phyloP scores from a whole-genome alignment of 371 early-diverging fungal genomes.

The Haplosporangium sp. region DNA sequence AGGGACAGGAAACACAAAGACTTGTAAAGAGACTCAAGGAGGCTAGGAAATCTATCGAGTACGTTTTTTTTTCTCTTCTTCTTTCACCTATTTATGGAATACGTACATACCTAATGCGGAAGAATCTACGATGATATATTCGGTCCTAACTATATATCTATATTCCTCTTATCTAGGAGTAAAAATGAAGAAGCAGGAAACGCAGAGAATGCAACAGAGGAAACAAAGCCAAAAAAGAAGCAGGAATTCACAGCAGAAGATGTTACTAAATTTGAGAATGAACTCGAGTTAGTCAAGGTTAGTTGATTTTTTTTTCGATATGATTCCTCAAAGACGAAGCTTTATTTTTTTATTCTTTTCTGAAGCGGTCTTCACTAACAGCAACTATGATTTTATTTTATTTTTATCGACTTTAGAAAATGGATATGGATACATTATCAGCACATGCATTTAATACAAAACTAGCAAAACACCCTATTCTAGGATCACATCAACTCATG shows the following conservation, averaged over 20 bases:
- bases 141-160: background rate
- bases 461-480: constrained; percentile 43
- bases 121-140: background rate
- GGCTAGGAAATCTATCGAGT: constrained; percentile 40
- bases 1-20: constrained; percentile 37
- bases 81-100: background rate
- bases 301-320: background rate
- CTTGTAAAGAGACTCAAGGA: constrained; percentile 40
- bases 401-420: constrained; percentile 12
- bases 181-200: constrained; percentile 3
- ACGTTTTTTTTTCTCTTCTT: constrained; percentile 3
- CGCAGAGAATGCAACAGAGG: constrained; percentile 17
- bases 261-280: constrained; percentile 34
- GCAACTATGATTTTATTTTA: background rate
- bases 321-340: no score
- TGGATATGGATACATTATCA: constrained; percentile 44
- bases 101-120: no score
- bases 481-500: constrained; percentile 38
- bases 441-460: constrained; percentile 34
- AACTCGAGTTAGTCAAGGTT: constrained; percentile 46
- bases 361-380: no score
- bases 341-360: no score
- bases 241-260: constrained; percentile 36
- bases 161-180: constrained; percentile 1
- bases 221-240: constrained; percentile 30